phyloP scores from a whole-genome alignment of 1,284 basidiomycete genomes.

The Tremellales sp. region DNA sequence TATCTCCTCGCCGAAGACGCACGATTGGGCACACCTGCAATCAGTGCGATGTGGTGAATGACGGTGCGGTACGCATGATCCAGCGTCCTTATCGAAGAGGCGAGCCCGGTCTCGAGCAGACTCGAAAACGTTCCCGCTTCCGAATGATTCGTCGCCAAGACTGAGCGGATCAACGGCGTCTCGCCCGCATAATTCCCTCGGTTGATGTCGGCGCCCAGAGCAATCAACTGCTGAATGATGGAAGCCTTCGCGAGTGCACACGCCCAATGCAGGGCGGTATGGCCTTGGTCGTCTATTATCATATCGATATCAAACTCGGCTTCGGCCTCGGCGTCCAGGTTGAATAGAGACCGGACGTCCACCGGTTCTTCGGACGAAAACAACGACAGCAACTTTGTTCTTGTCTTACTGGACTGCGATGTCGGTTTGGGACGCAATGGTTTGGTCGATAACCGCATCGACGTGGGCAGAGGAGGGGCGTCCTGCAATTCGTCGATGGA shows the following conservation, averaged over 20 bases:
- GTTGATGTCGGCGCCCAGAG: constrained; percentile 74
- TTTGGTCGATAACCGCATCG: constrained; percentile 64
- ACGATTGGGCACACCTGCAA: constrained; percentile 86
- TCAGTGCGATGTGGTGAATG: constrained; percentile 88
- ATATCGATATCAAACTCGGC: constrained; percentile 64
- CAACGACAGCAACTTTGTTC: constrained; percentile 33
- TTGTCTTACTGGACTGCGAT: constrained; percentile 51
- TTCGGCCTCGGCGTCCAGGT: constrained; percentile 17
- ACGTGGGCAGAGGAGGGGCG: constrained; percentile 38
- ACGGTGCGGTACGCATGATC: constrained; percentile 87
- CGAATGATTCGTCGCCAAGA: constrained; percentile 82
- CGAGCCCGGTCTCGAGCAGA: constrained; percentile 56
- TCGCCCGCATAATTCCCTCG: constrained; percentile 92
- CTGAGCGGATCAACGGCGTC: constrained; percentile 88
- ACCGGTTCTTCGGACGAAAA: constrained; percentile 28
- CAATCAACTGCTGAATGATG: constrained; percentile 65
- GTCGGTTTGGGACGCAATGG: constrained; percentile 58
- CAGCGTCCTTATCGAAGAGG: constrained; percentile 74
- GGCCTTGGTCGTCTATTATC: constrained; percentile 88
- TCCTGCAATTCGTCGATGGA: constrained; percentile 31
- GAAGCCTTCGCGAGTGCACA: constrained; percentile 73
- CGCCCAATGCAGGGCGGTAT: constrained; percentile 91
- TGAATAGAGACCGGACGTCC: constrained; percentile 27
- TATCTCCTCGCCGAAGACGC: constrained; percentile 84
- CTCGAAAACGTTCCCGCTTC: constrained; percentile 70